Percentiles rank a stretch among this genome's conserved stretches.
Conservation (phyloP, 2,329 filamentous ascomycete genomes). For the Diaporthe longicolla region DNA sequence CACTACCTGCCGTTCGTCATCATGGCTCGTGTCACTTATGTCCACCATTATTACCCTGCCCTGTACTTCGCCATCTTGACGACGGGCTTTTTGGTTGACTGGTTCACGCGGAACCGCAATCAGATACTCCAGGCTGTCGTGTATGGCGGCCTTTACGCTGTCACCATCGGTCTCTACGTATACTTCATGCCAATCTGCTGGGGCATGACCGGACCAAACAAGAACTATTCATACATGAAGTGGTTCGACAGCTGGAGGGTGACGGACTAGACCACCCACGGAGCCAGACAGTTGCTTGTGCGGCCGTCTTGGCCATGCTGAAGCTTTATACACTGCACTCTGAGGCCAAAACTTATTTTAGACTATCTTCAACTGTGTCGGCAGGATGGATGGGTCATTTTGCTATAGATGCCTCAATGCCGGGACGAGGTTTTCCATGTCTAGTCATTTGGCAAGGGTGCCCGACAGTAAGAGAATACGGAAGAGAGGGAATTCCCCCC, state of each 20-base stretch:
- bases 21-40: slow-evolving; percentile 99
- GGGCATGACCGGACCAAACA: slow-evolving; percentile 90
- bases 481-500: background rate
- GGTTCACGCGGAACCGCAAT: slow-evolving; percentile 78
- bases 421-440: slow-evolving; percentile 35
- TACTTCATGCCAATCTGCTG: slow-evolving; percentile 95
- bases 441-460: slow-evolving; percentile 27
- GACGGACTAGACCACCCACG: slow-evolving; percentile 67
- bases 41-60: slow-evolving; percentile 99
- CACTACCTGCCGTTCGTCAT: slow-evolving; percentile 96
- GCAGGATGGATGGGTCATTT: slow-evolving; percentile 9
- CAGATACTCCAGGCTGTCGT: slow-evolving; percentile 74
- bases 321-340: background rate
- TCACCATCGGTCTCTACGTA: slow-evolving; percentile 86
- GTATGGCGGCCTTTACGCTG: slow-evolving; percentile 81
- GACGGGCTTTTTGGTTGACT: slow-evolving; percentile 91
- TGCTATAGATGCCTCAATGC: slow-evolving; percentile 33
- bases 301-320: slow-evolving; percentile 1
- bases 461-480: background rate
- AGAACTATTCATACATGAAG: slow-evolving; percentile 91
- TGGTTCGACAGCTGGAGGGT: slow-evolving; percentile 94
- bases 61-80: slow-evolving; percentile 96
- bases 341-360: slow-evolving; percentile 7
- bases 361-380: slow-evolving; percentile 16
- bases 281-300: background rate